Base-by-base conservation (phyloP, 169 alveolate species). In the Cryptosporidium tyzzeri region DNA sequence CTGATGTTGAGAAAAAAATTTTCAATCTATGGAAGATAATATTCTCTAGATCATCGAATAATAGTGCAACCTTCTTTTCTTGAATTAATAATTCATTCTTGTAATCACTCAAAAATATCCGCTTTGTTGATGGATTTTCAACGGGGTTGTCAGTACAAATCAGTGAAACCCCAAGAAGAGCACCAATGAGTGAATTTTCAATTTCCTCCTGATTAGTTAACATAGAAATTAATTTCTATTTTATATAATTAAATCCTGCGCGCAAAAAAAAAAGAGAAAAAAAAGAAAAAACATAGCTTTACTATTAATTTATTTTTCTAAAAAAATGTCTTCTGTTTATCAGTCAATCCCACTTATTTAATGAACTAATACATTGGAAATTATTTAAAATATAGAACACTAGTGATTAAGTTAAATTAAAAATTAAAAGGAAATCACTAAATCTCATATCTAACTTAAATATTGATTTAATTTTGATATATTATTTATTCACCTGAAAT, bases 11-110 rank as follows among this genome's bases (percentile, higher is more conserved):
- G 31, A 80, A 80, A 80, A 80, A 39, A 18, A 35, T 18, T 39
- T 59, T 80, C 48, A 80, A 39, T 18, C 80, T 59, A 29, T 80
- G 53, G 44, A 29, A 80, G 65, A 80, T 65, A 16, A 80, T 80
- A 48, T 55, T 65, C 10, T 80, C 89, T 4, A 80, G 21, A 39
- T 80, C 75, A 16, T 59, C 75, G 39, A 80, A 80, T 23, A 35
- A n/a, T 7, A 80, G 45, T 62, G 23, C 14, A 18, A 61, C 23
- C 16, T 59, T 16, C 39, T 59, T 80, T 44, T 6, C 67, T 29
- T 23, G 75, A 18, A 29, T 10, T 65, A 45, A 8, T 1, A 80
- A 37, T 45, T 80, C 89, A 7, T 80, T 33, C 5, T 10, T 45
- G 45, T 80, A 80, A 1, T 80, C 58, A 21, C 68, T 21, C 35